A percentile compares a stretch with the other conserved stretches of the same genome.
Evolutionary conservation across 1,139 yeast genomes (phyloP).

Genomic region (Pichia sp.): DNA sequence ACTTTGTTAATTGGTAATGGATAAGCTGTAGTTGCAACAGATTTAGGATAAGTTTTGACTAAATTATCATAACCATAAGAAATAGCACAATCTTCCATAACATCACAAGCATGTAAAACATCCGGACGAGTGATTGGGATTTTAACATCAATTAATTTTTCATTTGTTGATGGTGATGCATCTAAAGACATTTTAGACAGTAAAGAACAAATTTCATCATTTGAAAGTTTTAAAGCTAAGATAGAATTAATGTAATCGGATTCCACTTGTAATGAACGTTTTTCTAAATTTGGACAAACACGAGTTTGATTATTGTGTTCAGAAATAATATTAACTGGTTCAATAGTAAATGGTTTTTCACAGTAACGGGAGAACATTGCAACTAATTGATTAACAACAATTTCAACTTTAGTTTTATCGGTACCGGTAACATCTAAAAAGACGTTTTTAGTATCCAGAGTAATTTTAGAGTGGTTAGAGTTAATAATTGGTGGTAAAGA

Average conservation of each 20-base stretch:
- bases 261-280: constrained; percentile 70
- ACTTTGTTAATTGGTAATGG: constrained; percentile 89
- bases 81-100: constrained; percentile 98
- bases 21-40: constrained; percentile 76
- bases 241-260: constrained; percentile 85
- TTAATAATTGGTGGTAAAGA: constrained; percentile 97
- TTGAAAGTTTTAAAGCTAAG: constrained; percentile 69
- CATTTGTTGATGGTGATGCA: constrained; percentile 47
- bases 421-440: constrained; percentile 95
- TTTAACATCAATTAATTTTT: constrained; percentile 56
- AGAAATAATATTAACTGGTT: constrained; percentile 81
- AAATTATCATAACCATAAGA: constrained; percentile 93
- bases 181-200: constrained; percentile 75
- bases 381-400: constrained; percentile 84
- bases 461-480: constrained; percentile 83
- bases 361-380: constrained; percentile 95
- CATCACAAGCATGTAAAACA: constrained; percentile 93
- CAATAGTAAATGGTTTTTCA: constrained; percentile 69
- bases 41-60: constrained; percentile 71
- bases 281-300: constrained; percentile 64
- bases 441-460: constrained; percentile 77
- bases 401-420: constrained; percentile 86
- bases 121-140: constrained; percentile 96
- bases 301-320: constrained; percentile 78
- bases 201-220: constrained; percentile 61